phyloP scores from a whole-genome alignment of 176 grass and related monocot genomes.

The Areca catechu region DNA sequence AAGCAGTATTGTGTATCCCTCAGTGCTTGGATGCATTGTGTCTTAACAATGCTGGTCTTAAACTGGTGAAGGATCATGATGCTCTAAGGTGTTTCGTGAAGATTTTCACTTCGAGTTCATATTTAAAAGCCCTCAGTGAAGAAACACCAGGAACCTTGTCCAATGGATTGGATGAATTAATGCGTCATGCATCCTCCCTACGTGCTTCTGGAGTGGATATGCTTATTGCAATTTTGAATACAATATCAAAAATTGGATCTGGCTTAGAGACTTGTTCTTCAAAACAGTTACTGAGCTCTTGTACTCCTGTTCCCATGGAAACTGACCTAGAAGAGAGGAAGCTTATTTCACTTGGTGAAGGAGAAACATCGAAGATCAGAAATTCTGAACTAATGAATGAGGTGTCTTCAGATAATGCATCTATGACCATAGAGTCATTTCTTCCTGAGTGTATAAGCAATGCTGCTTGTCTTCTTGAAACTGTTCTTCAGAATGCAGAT shows the following conservation, averaged over 20 bases:
- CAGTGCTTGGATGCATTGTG: conserved; percentile 73
- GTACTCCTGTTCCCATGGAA: conserved; percentile 35
- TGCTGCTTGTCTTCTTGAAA: conserved; percentile 47
- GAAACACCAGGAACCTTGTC: conserved; percentile 53
- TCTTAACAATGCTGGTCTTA: conserved; percentile 56
- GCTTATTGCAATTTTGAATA: conserved; percentile 69
- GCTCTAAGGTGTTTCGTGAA: conserved; percentile 63
- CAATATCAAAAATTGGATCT: conserved; percentile 41
- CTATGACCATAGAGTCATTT: conserved; percentile 41
- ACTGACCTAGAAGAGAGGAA: conserved; percentile 33
- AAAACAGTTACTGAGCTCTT: conserved; percentile 25
- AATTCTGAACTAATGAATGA: conserved; percentile 36
- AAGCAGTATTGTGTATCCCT: conserved; percentile 65
- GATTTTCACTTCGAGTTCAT: conserved; percentile 66
- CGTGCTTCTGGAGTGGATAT: conserved; percentile 59
- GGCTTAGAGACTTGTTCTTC: conserved; percentile 19
- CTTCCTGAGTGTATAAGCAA: conserved; percentile 61
- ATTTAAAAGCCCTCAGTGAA: conserved; percentile 54
- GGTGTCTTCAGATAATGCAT: conserved; percentile 20
- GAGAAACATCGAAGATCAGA: conserved; percentile 18
- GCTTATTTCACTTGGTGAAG: conserved; percentile 8
- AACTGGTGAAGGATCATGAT: conserved; percentile 59
- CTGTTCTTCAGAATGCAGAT: conserved; percentile 66
- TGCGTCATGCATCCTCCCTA: conserved; percentile 55
- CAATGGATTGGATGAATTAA: conserved; percentile 70